These are phyloP conservation scores for Candida khao-thaluensis DNA, from an alignment of 805 yeast species.

Conservation along the genomic window DNA sequence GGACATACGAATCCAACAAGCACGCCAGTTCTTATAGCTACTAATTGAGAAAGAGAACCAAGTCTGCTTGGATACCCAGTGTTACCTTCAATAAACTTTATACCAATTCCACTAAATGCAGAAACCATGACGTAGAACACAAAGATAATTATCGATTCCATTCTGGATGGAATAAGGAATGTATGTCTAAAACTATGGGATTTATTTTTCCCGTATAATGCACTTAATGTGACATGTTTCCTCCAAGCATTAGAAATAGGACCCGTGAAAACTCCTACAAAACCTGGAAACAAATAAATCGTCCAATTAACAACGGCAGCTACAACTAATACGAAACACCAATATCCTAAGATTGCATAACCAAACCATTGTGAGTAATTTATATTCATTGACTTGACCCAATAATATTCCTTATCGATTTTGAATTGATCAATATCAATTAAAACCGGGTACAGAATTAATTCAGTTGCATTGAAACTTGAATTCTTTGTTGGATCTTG, in stretches of 20 bases:
- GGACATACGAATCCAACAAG: slow-evolving; percentile 56
- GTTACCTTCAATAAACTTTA: slow-evolving; percentile 11
- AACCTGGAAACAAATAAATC: slow-evolving; percentile 21
- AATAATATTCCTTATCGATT: slow-evolving; percentile 1
- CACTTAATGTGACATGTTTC: slow-evolving; percentile 19
- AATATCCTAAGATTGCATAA: slow-evolving; percentile 35
- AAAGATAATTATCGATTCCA: slow-evolving; percentile 43
- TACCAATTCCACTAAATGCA: slow-evolving; percentile 16
- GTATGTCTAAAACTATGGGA: slow-evolving; percentile 11
- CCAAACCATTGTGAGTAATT: slow-evolving; percentile 33
- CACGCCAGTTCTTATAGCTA: slow-evolving; percentile 55
- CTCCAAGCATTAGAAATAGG: slow-evolving; percentile 19
- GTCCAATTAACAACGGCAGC: slow-evolving; percentile 27
- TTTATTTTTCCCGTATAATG: slow-evolving; percentile 17
- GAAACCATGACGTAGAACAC: slow-evolving; percentile 26
- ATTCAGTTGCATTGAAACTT: slow-evolving; percentile 8
- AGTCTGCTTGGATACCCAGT: slow-evolving; percentile 10
- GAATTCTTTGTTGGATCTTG: not conserved
- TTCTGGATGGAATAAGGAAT: slow-evolving; percentile 45
- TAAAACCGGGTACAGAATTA: slow-evolving; percentile 12
- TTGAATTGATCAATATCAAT: slow-evolving; percentile 8
- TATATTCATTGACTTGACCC: slow-evolving; percentile 5
- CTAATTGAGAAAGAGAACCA: slow-evolving; percentile 28
- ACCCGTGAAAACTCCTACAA: slow-evolving; percentile 19
- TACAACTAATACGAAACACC: slow-evolving; percentile 38